phyloP scores from a whole-genome alignment of 2,329 filamentous ascomycete genomes.

The Trichoderma sp. region DNA sequence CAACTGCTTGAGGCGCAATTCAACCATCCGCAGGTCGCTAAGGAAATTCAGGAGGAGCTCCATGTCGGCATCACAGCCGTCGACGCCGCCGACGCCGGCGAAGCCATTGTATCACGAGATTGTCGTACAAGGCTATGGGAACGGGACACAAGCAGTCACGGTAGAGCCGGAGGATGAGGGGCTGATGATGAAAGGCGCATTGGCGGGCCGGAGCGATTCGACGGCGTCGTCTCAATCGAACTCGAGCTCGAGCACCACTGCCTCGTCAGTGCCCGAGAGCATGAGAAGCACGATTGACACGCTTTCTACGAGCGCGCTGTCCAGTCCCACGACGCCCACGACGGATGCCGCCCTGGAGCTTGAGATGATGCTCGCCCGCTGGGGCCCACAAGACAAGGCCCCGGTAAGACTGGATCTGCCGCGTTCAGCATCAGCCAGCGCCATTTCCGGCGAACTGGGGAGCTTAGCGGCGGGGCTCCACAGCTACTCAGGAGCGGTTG shows the following conservation, averaged over 20 bases:
- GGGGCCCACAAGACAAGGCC: conserved; percentile 31
- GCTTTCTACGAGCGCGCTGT: conserved; percentile 28
- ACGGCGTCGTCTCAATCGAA: conserved; percentile 29
- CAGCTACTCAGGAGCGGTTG: conserved; percentile 28
- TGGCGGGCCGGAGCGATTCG: conserved; percentile 29
- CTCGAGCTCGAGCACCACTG: conserved; percentile 22
- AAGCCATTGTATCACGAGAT: conserved; percentile 48
- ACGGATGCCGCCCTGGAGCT: conserved; percentile 24
- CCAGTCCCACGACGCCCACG: conserved; percentile 24
- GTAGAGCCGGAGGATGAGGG: conserved; percentile 19
- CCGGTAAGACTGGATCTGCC: conserved; percentile 16
- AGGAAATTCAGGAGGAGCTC: conserved; percentile 31
- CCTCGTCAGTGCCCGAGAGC: conserved; percentile 31
- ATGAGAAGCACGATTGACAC: conserved; percentile 30
- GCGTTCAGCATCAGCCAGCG: conserved; percentile 28
- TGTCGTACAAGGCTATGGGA: conserved; percentile 53
- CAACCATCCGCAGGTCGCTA: conserved; percentile 37
- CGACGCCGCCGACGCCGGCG: conserved; percentile 20
- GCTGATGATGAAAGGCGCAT: conserved; percentile 18
- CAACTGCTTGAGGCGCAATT: conserved; percentile 33
- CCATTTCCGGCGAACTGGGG: conserved; percentile 30
- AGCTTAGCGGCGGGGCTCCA: conserved; percentile 31
- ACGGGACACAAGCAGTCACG: conserved; percentile 46
- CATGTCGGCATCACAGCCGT: conserved; percentile 22
- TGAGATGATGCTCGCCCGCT: conserved; percentile 26